Evolutionary conservation across 2,329 filamentous ascomycete species (phyloP).

Genomic region (Colletotrichum horii): DNA sequence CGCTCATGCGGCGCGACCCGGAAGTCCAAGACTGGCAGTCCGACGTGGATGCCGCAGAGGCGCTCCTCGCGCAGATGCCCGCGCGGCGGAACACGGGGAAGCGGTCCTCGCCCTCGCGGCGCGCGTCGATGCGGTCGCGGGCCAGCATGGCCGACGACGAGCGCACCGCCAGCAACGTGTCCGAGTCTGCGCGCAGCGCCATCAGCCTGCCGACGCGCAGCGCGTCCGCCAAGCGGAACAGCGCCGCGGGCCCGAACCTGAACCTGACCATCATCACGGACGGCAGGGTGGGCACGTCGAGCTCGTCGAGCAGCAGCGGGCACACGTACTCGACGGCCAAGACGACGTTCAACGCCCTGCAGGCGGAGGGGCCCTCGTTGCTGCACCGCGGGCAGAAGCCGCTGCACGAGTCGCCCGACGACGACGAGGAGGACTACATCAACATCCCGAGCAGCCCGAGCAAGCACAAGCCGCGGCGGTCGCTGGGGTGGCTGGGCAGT

Average conservation of each 20-base stretch:
- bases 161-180: slow-evolving; percentile 61
- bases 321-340: slow-evolving; percentile 58
- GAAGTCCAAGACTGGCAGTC: slow-evolving; percentile 65
- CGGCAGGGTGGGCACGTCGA: slow-evolving; percentile 23
- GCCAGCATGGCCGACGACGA: slow-evolving; percentile 46
- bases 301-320: slow-evolving; percentile 45
- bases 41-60: slow-evolving; percentile 60
- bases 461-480: slow-evolving; percentile 57
- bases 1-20: slow-evolving; percentile 41
- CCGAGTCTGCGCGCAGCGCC: slow-evolving; percentile 56
- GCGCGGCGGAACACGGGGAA: slow-evolving; percentile 32
- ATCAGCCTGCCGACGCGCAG: slow-evolving; percentile 39
- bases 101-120: slow-evolving; percentile 42
- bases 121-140: slow-evolving; percentile 40
- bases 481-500: slow-evolving; percentile 69
- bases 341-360: slow-evolving; percentile 56
- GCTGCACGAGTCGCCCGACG: slow-evolving; percentile 30
- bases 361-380: slow-evolving; percentile 57
- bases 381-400: slow-evolving; percentile 37
- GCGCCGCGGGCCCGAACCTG: not conserved
- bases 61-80: slow-evolving; percentile 52
- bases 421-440: slow-evolving; percentile 36
- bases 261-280: slow-evolving; percentile 25
- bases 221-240: slow-evolving; percentile 26
- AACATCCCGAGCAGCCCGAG: slow-evolving; percentile 58